Conservation (phyloP, 2,329 filamentous ascomycete species). For the Penicillium rolfsii region DNA sequence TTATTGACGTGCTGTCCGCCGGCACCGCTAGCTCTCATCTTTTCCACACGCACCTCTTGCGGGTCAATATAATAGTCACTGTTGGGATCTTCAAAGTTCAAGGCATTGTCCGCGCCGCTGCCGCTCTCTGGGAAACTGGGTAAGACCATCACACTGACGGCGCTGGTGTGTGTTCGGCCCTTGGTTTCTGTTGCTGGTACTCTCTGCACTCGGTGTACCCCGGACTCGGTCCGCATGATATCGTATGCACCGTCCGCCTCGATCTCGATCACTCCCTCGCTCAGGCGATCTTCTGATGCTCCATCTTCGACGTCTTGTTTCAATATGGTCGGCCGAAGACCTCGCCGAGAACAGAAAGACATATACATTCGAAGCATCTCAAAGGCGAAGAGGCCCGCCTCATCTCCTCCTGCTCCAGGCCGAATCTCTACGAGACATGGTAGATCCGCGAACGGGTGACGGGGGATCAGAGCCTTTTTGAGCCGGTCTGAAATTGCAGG, state of each 20-base stretch:
- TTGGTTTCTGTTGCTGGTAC: constrained; percentile 89
- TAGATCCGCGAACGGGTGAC: constrained; percentile 85
- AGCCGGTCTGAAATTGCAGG: constrained; percentile 67
- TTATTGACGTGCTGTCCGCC: constrained; percentile 99
- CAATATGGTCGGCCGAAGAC: constrained; percentile 68
- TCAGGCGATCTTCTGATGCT: constrained; percentile 68
- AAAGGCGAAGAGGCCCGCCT: constrained; percentile 87
- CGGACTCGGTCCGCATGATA: constrained; percentile 80
- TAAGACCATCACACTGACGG: constrained; percentile 88
- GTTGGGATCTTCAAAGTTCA: constrained; percentile 77
- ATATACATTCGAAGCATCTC: constrained; percentile 90
- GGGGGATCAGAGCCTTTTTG: constrained; percentile 77
- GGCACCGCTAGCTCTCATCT: constrained; percentile 88
- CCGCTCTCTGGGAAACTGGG: constrained; percentile 71
- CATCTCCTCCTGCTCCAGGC: constrained; percentile 87
- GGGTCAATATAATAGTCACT: constrained; percentile 91
- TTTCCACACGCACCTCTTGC: constrained; percentile 79
- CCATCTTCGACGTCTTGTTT: constrained; percentile 80
- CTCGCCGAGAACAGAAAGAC: constrained; percentile 70
- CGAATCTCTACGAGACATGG: constrained; percentile 91
- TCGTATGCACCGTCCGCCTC: constrained; percentile 78
- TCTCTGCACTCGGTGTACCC: constrained; percentile 92
- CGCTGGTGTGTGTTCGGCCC: constrained; percentile 90
- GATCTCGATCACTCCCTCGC: constrained; percentile 87
- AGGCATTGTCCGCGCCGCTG: constrained; percentile 54